Base-by-base conservation (phyloP, 768 basidiomycete species). In the Lentinula sp. region DNA sequence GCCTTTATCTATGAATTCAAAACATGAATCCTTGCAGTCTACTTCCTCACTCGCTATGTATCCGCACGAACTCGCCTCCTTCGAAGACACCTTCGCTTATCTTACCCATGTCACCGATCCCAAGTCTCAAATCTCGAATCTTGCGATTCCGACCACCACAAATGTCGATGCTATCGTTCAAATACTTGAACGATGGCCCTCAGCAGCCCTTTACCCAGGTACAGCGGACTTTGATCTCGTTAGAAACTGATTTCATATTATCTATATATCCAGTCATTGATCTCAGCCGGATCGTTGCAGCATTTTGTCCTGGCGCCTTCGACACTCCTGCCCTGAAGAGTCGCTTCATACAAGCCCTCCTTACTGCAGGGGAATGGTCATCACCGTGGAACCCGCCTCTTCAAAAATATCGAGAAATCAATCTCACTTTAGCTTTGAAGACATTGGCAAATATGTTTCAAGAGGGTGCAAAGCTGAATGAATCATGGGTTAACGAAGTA, bases 381-480 rank as follows among this genome's bases (percentile, higher is more conserved):
- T 56, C 76, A 34, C 77, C 83, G 1, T 85, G 85, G 81, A 67
- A 76, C 32, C 70, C 72, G n/a, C 78, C 87, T 0, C 70, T 88
- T 39, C 71, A 78, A 3, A 97, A 93, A 73, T 71, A 84, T 6
- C 78, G 87, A 60, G 95, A 97, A 70, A 96, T 88, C 16, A 98
- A 98, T 68, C 79, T 87, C 1, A 76, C 96, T 62, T 79, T 99
- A 28, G 77, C 89, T 1, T 75, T 97, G 53, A 82, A 95, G 37
- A 88, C 85, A 0, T 66, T 97, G 39, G 85, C 91, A 31, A 99
- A 99, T 71, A 74, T 80, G 37, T 86, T 95, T 68, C 82, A 87
- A 65, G 86, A 86, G 3, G 79, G 76, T 16, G 70, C 75, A 6
- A 68, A 65, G 4, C 63, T 70, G 5, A 78, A 82, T 54, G 79